Evolutionary conservation across 2,329 filamentous ascomycete species (phyloP), one percentile per base, ranked within the genome.

Genomic region (Colletotrichum melonis): DNA sequence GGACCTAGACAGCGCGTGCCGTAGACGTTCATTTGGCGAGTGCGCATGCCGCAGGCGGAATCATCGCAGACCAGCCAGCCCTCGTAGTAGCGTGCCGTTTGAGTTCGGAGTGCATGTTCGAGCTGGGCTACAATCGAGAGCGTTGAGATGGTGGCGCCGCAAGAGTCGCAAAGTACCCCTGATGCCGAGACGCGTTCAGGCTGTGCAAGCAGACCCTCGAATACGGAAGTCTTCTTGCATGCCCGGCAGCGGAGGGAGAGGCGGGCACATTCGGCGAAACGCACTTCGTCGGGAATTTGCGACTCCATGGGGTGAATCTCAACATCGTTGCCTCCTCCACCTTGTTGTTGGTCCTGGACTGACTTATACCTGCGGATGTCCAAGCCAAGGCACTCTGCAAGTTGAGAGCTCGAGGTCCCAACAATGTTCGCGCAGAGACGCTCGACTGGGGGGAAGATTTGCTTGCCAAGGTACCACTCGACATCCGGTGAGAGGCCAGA

Each of bases 401-500:
- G 89, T 76, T 95, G 92, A 1, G 94, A 91, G 8, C 96, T 93
- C 75, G 98, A 97, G 1, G 97, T 99, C 72, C 97, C 97, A 16
- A 91, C 91, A 78, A 99, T 98, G 73, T 97, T 98, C 74, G 96
- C 97, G 81, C 97, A 99, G 26, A 99, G 92, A 88, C 97, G 94
- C 85, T 99, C 97, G 30, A 99, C 97, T 0, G 97, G 97, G 12
- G 97, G 97, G 84, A 99, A 95, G 72, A 99, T 98, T 83, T 99
- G 97, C 86, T 99, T 99, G 86, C 95, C 93, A 52, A 99, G 91
- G 82, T 99, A 99, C 90, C 95, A 98, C 80, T 99, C 97, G n/a
- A 98, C 90, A 79, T 99, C 97, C 2, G 95, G 94, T 71, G 92
- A 89, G 7, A 99, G 88, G 1, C 87, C 92, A 1, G 92, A 92